phyloP scores from a whole-genome alignment of 2,329 filamentous ascomycete species.

The Gyromitra esculenta region DNA sequence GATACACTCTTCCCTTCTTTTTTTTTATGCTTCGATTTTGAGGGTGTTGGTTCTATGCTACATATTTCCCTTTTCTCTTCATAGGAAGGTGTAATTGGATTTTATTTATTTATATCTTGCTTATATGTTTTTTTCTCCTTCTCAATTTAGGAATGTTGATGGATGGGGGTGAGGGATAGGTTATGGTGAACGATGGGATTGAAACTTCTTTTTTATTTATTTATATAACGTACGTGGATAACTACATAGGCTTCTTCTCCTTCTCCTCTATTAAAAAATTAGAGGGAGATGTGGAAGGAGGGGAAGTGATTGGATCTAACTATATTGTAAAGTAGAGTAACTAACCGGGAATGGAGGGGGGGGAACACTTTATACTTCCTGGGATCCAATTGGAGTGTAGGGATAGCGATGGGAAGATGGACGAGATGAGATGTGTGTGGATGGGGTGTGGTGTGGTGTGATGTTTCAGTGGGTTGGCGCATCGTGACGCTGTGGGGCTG shows the following conservation, averaged over 20 bases:
- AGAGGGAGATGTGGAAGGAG: too few relatives aligned
- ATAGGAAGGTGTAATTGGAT: neutral
- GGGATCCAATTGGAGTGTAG: neutral
- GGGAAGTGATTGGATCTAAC: too few relatives aligned
- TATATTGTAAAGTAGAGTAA: constrained; percentile 1
- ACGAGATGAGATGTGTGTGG: too few relatives aligned
- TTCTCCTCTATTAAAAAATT: too few relatives aligned
- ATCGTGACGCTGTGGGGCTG: neutral
- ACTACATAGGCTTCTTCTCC: neutral
- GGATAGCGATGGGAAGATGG: neutral
- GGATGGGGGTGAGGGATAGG: neutral
- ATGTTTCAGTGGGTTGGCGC: neutral
- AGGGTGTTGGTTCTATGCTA: neutral
- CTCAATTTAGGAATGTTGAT: neutral
- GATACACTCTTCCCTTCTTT: neutral
- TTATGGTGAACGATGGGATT: neutral
- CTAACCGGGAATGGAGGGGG: neutral
- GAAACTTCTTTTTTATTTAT: neutral
- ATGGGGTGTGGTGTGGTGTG: neutral
- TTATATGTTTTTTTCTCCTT: neutral
- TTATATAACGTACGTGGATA: neutral
- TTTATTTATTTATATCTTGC: neutral
- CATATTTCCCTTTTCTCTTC: neutral
- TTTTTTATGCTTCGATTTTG: neutral
- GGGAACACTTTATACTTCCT: too few relatives aligned